A percentile compares a stretch with the other conserved stretches of the same genome.
phyloP scores from a whole-genome alignment of 768 basidiomycete species.

The Melanogaster broomeanus region DNA sequence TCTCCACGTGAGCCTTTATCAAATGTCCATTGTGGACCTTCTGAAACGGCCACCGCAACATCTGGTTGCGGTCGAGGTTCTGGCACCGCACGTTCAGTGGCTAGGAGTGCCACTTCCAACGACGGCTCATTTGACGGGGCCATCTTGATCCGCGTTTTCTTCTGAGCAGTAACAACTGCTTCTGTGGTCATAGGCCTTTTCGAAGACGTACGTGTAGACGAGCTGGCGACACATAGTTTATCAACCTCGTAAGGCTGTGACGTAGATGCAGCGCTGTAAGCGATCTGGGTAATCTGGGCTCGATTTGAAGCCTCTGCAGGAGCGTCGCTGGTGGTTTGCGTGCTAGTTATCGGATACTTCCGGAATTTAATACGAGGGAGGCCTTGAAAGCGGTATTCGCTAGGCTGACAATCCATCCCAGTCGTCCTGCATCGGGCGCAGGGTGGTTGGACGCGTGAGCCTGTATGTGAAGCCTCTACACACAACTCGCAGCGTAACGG shows the following conservation, averaged over 20 bases:
- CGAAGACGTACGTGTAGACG: background rate
- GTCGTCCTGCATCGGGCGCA: constrained; percentile 24
- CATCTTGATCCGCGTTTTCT: constrained; percentile 2
- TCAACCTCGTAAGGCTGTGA: background rate
- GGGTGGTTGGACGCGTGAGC: constrained; percentile 26
- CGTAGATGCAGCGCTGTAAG: too few relatives aligned
- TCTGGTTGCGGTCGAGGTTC: background rate
- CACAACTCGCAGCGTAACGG: constrained; percentile 21
- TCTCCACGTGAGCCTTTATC: constrained; percentile 3
- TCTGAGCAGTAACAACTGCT: constrained; percentile 6
- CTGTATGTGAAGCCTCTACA: constrained; percentile 7
- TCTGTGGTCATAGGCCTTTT: constrained; percentile 20
- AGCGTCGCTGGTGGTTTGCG: background rate
- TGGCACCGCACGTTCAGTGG: background rate
- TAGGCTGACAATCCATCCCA: background rate
- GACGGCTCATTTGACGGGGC: background rate
- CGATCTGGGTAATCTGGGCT: background rate
- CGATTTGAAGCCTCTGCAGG: background rate
- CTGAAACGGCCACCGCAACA: background rate
- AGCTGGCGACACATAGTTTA: background rate
- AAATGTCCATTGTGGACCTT: constrained; percentile 19
- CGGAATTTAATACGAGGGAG: constrained; percentile 24
- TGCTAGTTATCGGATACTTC: background rate
- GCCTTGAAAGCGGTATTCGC: constrained; percentile 15
- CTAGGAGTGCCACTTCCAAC: background rate